These are phyloP conservation scores for Pinus albicaulis DNA, from an alignment of 75 land plant genomes.

Conservation along the genomic window DNA sequence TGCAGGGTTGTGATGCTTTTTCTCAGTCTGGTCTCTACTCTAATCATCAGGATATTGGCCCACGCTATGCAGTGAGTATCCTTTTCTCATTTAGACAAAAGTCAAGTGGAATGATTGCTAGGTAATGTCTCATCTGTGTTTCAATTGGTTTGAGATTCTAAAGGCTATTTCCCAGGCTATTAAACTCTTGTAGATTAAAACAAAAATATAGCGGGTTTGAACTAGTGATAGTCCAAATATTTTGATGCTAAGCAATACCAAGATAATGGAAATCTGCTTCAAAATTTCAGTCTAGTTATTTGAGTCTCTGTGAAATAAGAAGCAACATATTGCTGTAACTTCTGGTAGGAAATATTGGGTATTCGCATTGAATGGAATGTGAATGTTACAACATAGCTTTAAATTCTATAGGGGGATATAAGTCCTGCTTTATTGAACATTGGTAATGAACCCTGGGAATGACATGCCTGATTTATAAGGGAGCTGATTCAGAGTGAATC, in stretches of 20 bases:
- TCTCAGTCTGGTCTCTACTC: constrained; percentile 96
- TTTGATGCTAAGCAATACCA: neutral
- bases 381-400: neutral
- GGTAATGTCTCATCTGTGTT: neutral
- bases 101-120: neutral
- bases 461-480: neutral
- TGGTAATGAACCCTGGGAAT: neutral
- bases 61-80: constrained; percentile 84
- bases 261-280: neutral
- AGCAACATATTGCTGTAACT: neutral
- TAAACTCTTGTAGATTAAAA: neutral
- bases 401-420: neutral
- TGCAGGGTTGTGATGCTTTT: constrained; percentile 92
- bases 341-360: neutral
- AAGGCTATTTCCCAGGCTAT: neutral
- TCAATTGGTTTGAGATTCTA: neutral
- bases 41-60: constrained; percentile 97
- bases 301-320: neutral
- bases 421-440: neutral
- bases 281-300: neutral
- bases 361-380: neutral
- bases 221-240: neutral
- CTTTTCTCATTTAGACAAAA: neutral
- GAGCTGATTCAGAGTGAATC: neutral
- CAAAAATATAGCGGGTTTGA: neutral